Evolutionary conservation across 805 yeast species (phyloP).

Genomic region (Lachancea waltii): DNA sequence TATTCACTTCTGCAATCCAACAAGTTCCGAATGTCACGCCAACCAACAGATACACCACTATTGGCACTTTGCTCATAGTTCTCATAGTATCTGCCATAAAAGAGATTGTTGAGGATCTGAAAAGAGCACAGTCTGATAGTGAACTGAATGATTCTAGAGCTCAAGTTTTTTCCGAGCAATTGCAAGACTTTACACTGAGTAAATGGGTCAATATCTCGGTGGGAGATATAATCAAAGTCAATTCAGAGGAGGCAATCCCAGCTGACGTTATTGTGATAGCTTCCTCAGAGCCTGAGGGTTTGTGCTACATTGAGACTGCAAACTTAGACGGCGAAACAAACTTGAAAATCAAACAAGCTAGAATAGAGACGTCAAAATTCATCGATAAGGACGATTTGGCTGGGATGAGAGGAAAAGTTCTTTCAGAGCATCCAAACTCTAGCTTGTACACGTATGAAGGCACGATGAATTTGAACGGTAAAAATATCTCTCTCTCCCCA

Average conservation of each 20-base stretch:
- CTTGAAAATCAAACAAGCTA: constrained; percentile 86
- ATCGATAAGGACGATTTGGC: constrained; percentile 59
- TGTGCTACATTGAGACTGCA: constrained; percentile 96
- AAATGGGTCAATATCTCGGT: constrained; percentile 86
- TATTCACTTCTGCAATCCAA: constrained; percentile 88
- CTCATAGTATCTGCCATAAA: constrained; percentile 86
- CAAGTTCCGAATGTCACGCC: constrained; percentile 97
- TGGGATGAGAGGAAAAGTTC: constrained; percentile 49
- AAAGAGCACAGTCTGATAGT: constrained; percentile 79
- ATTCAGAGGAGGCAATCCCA: constrained; percentile 85
- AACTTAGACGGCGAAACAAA: constrained; percentile 97
- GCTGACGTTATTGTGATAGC: constrained; percentile 82
- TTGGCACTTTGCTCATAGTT: constrained; percentile 82
- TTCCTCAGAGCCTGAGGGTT: constrained; percentile 96
- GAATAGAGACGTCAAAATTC: constrained; percentile 64
- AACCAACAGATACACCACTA: constrained; percentile 90
- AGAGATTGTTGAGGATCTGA: constrained; percentile 84
- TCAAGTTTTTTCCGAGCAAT: constrained; percentile 48
- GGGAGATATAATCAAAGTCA: constrained; percentile 83
- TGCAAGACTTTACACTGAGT: constrained; percentile 57
- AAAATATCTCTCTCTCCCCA: constrained; percentile 68
- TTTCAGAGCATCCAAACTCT: constrained; percentile 90
- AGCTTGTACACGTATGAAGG: constrained; percentile 95
- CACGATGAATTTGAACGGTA: constrained; percentile 51
- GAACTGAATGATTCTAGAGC: constrained; percentile 80